phyloP scores from a whole-genome alignment of 2,329 filamentous ascomycete genomes.

The Fusarium sp. region DNA sequence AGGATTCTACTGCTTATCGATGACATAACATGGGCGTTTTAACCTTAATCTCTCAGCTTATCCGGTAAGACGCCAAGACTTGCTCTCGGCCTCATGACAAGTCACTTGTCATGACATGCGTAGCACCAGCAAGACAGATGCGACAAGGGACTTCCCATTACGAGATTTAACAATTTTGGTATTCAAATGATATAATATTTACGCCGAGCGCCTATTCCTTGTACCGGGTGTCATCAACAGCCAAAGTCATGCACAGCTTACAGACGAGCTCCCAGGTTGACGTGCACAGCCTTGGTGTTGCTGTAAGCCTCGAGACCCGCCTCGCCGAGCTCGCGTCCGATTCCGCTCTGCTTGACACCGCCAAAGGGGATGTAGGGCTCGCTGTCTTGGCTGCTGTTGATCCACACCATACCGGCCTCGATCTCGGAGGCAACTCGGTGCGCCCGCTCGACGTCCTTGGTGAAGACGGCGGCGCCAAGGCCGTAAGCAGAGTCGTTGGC shows the following conservation, averaged over 20 bases:
- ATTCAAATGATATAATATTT: constrained; percentile 19
- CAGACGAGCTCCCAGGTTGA: constrained; percentile 43
- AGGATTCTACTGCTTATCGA: not conserved
- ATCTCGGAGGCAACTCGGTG: constrained; percentile 80
- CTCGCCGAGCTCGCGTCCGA: constrained; percentile 43
- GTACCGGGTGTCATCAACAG: not conserved
- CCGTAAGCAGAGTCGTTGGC: constrained; percentile 83
- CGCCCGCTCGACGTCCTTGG: constrained; percentile 82
- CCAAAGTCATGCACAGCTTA: constrained; percentile 14
- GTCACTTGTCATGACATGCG: not conserved
- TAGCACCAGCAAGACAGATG: not conserved
- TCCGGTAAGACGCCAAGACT: not conserved
- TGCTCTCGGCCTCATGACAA: not conserved
- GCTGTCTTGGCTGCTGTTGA: constrained; percentile 52
- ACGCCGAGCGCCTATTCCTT: constrained; percentile 32
- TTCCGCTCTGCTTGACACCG: constrained; percentile 46
- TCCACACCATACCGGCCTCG: constrained; percentile 74
- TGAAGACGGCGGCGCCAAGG: constrained; percentile 84
- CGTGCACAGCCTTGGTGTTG: constrained; percentile 42
- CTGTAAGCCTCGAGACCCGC: constrained; percentile 45
- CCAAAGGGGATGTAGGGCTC: constrained; percentile 44
- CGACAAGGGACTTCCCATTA: not conserved
- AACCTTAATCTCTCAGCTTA: not conserved
- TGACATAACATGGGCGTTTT: not conserved
- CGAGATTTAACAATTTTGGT: not conserved